A percentile compares a stretch with the other conserved stretches of the same genome.
These are phyloP conservation scores for Amesomyces nigricolor DNA, from an alignment of 2,329 filamentous ascomycete genomes.

Conservation along the genomic window DNA sequence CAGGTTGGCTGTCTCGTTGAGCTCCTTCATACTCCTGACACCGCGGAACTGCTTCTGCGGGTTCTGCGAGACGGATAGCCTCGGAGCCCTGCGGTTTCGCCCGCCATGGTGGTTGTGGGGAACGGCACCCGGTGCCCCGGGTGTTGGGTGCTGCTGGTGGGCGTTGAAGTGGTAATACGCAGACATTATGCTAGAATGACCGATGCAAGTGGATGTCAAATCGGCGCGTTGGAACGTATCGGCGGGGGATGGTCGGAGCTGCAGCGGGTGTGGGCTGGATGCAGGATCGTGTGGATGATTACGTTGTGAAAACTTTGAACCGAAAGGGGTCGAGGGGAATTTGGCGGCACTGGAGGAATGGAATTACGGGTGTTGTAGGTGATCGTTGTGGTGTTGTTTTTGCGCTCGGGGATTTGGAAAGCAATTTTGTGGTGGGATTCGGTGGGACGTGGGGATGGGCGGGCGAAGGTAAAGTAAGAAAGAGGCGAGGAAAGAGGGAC, in stretches of 20 bases:
- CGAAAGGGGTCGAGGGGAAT: slow-evolving; percentile 9
- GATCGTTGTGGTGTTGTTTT: slow-evolving; percentile 6
- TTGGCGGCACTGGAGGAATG: not conserved
- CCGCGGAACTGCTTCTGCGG: slow-evolving; percentile 80
- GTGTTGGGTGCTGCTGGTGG: slow-evolving; percentile 53
- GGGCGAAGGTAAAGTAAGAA: slow-evolving; percentile 26
- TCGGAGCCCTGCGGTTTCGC: slow-evolving; percentile 77
- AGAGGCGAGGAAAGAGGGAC: slow-evolving; percentile 27
- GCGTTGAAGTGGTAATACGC: slow-evolving; percentile 58
- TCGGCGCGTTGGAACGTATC: slow-evolving; percentile 11
- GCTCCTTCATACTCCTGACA: slow-evolving; percentile 79
- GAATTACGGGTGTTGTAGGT: slow-evolving; percentile 8
- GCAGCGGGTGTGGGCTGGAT: not conserved
- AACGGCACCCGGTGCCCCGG: slow-evolving; percentile 47
- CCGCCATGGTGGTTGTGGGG: slow-evolving; percentile 77
- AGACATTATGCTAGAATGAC: slow-evolving; percentile 44
- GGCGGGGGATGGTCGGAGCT: not conserved
- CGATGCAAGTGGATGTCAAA: slow-evolving; percentile 12
- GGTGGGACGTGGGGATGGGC: slow-evolving; percentile 24
- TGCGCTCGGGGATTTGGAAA: slow-evolving; percentile 14
- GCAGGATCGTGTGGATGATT: not conserved
- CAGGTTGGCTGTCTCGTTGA: slow-evolving; percentile 70
- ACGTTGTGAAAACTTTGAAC: slow-evolving; percentile 20
- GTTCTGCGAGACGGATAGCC: slow-evolving; percentile 75
- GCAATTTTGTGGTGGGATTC: slow-evolving; percentile 20